These are phyloP conservation scores for Inonotus hispidus DNA, from an alignment of 1,284 basidiomycete genomes.

Conservation along the genomic window DNA sequence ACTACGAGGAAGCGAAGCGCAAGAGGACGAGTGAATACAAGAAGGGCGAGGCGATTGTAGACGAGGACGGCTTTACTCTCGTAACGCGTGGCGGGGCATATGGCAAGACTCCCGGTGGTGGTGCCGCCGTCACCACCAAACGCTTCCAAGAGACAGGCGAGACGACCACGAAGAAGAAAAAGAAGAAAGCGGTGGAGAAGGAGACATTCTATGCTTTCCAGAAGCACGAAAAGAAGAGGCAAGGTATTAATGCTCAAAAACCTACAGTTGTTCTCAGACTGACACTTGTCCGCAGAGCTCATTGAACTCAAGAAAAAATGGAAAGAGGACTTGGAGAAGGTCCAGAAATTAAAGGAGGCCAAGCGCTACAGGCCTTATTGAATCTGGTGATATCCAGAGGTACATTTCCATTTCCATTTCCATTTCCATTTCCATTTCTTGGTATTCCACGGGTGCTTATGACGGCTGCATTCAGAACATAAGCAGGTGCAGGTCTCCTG, in stretches of 20 bases:
- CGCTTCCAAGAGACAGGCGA: conserved; percentile 55
- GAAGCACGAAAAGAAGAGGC: conserved; percentile 78
- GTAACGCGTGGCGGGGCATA: conserved; percentile 85
- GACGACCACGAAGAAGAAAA: conserved; percentile 37
- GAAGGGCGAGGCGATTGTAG: conserved; percentile 81
- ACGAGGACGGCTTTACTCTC: conserved; percentile 89
- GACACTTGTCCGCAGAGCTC: conserved; percentile 42
- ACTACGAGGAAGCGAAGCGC: conserved; percentile 60
- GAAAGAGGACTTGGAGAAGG: conserved; percentile 83
- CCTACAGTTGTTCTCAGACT: conserved; percentile 1
- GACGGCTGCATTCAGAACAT: conserved; percentile 2
- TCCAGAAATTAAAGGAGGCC: conserved; percentile 75
- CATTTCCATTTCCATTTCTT: no score
- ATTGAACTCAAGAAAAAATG: conserved; percentile 77
- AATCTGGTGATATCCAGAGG: conserved; percentile 10
- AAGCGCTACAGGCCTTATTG: conserved; percentile 83
- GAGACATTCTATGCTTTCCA: conserved; percentile 85
- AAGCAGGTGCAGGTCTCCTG: conserved; percentile 15
- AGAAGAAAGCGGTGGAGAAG: conserved; percentile 70
- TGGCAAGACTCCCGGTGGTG: conserved; percentile 78
- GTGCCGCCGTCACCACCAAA: conserved; percentile 73
- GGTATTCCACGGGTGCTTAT: not conserved
- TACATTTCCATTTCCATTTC: not conserved
- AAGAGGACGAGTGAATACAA: conserved; percentile 56
- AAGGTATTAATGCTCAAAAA: conserved; percentile 46